These are phyloP conservation scores for Trichoderma cornu-damae DNA, from an alignment of 2,329 filamentous ascomycete species.

Conservation along the genomic window DNA sequence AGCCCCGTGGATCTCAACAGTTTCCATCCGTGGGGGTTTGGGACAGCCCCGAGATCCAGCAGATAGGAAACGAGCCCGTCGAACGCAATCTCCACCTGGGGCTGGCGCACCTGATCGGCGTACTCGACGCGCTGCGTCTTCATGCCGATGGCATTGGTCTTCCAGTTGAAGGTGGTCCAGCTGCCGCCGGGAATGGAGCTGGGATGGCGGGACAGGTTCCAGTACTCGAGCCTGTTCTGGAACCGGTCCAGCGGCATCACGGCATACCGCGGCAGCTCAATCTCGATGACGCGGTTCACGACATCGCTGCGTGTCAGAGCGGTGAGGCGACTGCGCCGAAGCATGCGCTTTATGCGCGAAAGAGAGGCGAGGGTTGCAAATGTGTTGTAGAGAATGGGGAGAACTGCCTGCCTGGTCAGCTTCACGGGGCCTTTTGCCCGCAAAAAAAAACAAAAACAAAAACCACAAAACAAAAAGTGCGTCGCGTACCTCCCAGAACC, in stretches of 20 bases:
- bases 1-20: conserved; percentile 52
- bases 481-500: conserved; percentile 41
- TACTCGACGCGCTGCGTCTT: conserved; percentile 61
- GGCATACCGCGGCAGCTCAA: conserved; percentile 60
- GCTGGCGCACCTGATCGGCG: conserved; percentile 49
- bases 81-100: conserved; percentile 50
- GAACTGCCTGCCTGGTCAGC: conserved; percentile 33
- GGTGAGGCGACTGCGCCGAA: conserved; percentile 51
- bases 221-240: conserved; percentile 51
- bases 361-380: conserved; percentile 54
- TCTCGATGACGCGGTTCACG: conserved; percentile 61
- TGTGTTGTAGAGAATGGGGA: conserved; percentile 63
- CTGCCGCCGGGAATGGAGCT: conserved; percentile 54
- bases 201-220: conserved; percentile 47
- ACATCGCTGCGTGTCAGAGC: conserved; percentile 59
- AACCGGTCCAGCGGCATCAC: conserved; percentile 57
- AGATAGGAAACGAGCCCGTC: conserved; percentile 58
- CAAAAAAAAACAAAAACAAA: too few species aligned
- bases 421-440: neutral
- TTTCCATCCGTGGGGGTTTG: conserved; percentile 54
- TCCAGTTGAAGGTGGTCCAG: conserved; percentile 64
- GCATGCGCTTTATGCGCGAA: conserved; percentile 54
- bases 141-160: conserved; percentile 55
- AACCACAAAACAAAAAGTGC: too few species aligned
- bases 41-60: conserved; percentile 58